Conservation (phyloP, 1,284 basidiomycete genomes). For the Trichosporon sp. region DNA sequence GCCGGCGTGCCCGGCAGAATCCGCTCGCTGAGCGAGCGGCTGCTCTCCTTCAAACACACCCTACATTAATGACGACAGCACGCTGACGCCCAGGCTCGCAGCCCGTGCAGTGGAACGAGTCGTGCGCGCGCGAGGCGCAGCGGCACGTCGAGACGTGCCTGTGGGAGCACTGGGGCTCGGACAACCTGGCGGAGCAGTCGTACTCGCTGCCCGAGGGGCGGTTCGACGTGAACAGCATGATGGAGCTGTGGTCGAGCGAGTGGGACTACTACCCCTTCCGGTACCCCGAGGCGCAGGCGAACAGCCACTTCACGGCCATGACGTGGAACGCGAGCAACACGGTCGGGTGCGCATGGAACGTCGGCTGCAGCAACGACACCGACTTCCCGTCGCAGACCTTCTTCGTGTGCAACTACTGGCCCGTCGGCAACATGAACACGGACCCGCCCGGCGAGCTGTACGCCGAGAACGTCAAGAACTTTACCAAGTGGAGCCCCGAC, state of each 20-base stretch:
- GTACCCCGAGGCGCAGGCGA: constrained; percentile 12
- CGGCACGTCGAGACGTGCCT: constrained; percentile 13
- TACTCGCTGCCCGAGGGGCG: not conserved
- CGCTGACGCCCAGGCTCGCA: constrained; percentile 10
- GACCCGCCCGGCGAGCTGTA: constrained; percentile 12
- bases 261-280: constrained; percentile 23
- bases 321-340: constrained; percentile 15
- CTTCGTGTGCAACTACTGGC: constrained; percentile 25
- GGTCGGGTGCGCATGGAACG: constrained; percentile 20
- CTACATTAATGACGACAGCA: not conserved
- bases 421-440: constrained; percentile 13
- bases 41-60: not conserved
- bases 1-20: not conserved
- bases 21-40: no score
- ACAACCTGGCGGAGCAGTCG: constrained; percentile 17
- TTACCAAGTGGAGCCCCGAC: constrained; percentile 11
- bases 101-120: constrained; percentile 17
- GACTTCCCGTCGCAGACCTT: constrained; percentile 14
- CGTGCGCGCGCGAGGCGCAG: constrained; percentile 11
- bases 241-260: constrained; percentile 19
- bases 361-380: constrained; percentile 12
- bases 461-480: constrained; percentile 15
- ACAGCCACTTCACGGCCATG: constrained; percentile 21
- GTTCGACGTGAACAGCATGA: constrained; percentile 18
- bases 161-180: constrained; percentile 22